Base-by-base conservation (phyloP, 1,139 yeast genomes). In the Debaryomyces singareniensis region DNA sequence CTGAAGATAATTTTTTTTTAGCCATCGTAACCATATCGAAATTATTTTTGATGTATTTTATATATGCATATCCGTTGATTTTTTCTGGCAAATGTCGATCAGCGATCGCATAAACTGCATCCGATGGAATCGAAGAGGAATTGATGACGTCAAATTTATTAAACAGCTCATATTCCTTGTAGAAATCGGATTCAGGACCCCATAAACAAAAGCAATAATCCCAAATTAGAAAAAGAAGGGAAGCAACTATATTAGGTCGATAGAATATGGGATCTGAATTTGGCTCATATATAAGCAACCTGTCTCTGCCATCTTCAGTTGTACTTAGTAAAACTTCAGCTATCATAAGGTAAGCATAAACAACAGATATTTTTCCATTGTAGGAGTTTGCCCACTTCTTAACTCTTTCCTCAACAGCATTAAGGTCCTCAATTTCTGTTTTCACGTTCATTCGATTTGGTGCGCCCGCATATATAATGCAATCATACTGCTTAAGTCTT, bases 371-470 rank as follows among this genome's bases (percentile, higher is more conserved):
- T 13, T 15, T 15, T 5, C 28, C 28, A 22, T 66, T 53, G 23
- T 56, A 38, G 37, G 64, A 64, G 14, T 59, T 50, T 27, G 53
- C 31, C 25, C 63, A 66, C 27, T 40, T 67, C 18, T 64, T 53
- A 5, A 61, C 46, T 9, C 46, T 40, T 20, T 45, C 40, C 4
- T 33, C 31, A 15, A 73, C 82, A 20, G 67, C 61, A 36, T 57
- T 59, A 41, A 71, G 68, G 46, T 72, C 91, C 33, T 65, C 61
- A 13, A 61, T 51, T 5, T 75, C 69, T 2, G 86, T 82, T 31
- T 66, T 68, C 16, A 83, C 93, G 49, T 83, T 84, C 77, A 83
- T 80, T 42, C 86, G 71, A 47, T 82, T 76, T 0, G 93, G 91
- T 2, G 87, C 82, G 2, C 96, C 96, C 5, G 89, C 81, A 49